Percentiles rank a stretch among this genome's conserved stretches.
phyloP scores from a whole-genome alignment of 129 eudicot species.

The Pulicaria dysenterica region DNA sequence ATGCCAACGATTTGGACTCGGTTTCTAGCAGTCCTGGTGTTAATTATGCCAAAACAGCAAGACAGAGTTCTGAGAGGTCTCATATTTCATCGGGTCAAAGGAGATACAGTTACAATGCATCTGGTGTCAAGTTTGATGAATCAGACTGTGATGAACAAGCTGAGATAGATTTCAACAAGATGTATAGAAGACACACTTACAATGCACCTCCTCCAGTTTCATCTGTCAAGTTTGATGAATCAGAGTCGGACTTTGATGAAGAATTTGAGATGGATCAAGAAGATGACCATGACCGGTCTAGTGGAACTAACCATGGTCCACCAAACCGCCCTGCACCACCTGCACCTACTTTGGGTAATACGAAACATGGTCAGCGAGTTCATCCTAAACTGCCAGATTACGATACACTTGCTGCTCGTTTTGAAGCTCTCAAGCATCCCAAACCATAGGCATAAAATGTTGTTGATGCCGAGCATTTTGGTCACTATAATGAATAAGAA shows the following conservation, averaged over 20 bases:
- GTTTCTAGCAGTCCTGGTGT: conserved; percentile 26
- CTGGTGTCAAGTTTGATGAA: conserved; percentile 72
- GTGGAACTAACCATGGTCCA: conserved; percentile 41
- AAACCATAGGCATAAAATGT: conserved; percentile 34
- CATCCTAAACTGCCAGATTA: conserved; percentile 98
- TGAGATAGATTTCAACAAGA: conserved; percentile 36
- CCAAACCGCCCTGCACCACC: conserved; percentile 68
- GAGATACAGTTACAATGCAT: conserved; percentile 72
- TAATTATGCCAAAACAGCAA: conserved; percentile 19
- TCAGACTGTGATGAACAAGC: conserved; percentile 56
- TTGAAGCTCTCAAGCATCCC: conserved; percentile 75
- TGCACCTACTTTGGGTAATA: conserved; percentile 34
- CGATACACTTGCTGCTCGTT: conserved; percentile 84
- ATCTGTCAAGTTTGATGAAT: conserved; percentile 73
- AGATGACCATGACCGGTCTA: conserved; percentile 18
- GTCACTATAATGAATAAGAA: background rate
- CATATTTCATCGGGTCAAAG: conserved; percentile 30
- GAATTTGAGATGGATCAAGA: conserved; percentile 57
- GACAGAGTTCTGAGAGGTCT: conserved; percentile 37
- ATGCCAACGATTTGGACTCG: background rate
- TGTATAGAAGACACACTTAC: conserved; percentile 64
- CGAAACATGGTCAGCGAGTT: conserved; percentile 53
- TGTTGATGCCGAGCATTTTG: background rate
- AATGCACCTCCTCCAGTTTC: conserved; percentile 46
- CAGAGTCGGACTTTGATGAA: conserved; percentile 72